Evolutionary conservation across 371 early-diverging fungal genomes (phyloP).

Genomic region (Mucor plumbeus): DNA sequence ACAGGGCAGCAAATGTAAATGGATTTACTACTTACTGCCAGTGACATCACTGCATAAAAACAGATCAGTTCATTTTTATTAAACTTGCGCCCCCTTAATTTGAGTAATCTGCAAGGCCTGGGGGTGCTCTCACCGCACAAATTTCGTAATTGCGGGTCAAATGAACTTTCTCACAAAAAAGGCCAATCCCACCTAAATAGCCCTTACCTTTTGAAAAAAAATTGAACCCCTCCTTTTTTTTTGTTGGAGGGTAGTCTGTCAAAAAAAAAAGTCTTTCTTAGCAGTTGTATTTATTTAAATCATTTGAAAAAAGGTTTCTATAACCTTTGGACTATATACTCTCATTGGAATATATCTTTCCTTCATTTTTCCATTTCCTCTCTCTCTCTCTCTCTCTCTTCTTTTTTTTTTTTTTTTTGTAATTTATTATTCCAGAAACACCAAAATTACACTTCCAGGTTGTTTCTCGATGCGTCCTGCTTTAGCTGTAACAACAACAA

Average conservation of each 20-base stretch:
- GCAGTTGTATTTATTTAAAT: conserved; percentile 6
- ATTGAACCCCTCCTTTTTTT: conserved; percentile 11
- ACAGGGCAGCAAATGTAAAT: background rate
- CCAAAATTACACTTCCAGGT: background rate
- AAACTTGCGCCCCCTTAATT: conserved; percentile 2
- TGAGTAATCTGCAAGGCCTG: conserved; percentile 7
- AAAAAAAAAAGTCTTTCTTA: conserved; percentile 13
- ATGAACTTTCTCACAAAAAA: background rate
- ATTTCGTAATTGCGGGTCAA: background rate
- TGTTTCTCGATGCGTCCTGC: conserved; percentile 33
- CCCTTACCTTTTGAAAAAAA: conserved; percentile 11
- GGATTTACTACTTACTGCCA: background rate
- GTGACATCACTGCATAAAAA: conserved; percentile 11
- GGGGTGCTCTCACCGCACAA: background rate
- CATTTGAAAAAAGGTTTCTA: conserved; percentile 5
- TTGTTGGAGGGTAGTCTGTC: conserved; percentile 6
- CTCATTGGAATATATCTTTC: conserved; percentile 4
- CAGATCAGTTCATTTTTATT: conserved; percentile 8
- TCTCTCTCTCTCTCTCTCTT: background rate
- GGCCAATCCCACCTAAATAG: background rate
- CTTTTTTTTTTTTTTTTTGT: background rate
- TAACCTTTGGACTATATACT: conserved; percentile 10
- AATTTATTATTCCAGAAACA: background rate
- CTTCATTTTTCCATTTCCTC: background rate
- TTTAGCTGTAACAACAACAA: conserved; percentile 30